phyloP scores from a whole-genome alignment of 768 basidiomycete species.

The Leccinum imitatum region DNA sequence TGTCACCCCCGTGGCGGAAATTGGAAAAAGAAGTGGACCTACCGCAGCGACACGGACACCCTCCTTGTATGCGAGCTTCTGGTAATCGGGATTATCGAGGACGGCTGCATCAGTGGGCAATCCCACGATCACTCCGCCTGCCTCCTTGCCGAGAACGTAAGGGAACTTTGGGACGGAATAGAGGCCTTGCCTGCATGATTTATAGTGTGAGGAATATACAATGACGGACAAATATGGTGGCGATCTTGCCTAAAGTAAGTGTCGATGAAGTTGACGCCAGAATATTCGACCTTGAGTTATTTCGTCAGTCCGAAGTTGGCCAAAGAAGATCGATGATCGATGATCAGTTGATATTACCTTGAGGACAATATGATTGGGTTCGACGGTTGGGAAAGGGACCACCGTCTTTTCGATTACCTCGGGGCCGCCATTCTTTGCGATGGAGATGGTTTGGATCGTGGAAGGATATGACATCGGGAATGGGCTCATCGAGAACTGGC shows the following conservation, averaged over 20 bases:
- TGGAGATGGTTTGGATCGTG: slow-evolving; percentile 69
- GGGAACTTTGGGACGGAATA: slow-evolving; percentile 63
- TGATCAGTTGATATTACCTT: slow-evolving; percentile 23
- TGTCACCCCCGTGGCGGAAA: neutral
- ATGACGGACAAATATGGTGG: neutral
- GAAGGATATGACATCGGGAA: slow-evolving; percentile 52
- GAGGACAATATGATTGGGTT: slow-evolving; percentile 57
- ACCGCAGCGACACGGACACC: slow-evolving; percentile 76
- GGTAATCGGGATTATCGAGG: slow-evolving; percentile 58
- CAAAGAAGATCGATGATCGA: neutral
- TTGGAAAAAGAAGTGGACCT: neutral
- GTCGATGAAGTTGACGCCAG: slow-evolving; percentile 87
- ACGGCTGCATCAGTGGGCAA: slow-evolving; percentile 68
- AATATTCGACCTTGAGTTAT: slow-evolving; percentile 57
- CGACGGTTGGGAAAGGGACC: slow-evolving; percentile 64
- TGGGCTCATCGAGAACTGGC: slow-evolving; percentile 31
- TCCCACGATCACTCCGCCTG: slow-evolving; percentile 69
- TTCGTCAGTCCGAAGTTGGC: neutral
- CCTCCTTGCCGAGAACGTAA: slow-evolving; percentile 73
- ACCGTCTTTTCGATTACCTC: slow-evolving; percentile 72
- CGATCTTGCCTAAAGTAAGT: slow-evolving; percentile 68
- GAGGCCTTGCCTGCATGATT: slow-evolving; percentile 50
- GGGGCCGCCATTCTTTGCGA: slow-evolving; percentile 69
- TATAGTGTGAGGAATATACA: neutral
- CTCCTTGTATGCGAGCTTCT: slow-evolving; percentile 60